phyloP scores from a whole-genome alignment of 768 basidiomycete species.

The Favolaschia claudopus region DNA sequence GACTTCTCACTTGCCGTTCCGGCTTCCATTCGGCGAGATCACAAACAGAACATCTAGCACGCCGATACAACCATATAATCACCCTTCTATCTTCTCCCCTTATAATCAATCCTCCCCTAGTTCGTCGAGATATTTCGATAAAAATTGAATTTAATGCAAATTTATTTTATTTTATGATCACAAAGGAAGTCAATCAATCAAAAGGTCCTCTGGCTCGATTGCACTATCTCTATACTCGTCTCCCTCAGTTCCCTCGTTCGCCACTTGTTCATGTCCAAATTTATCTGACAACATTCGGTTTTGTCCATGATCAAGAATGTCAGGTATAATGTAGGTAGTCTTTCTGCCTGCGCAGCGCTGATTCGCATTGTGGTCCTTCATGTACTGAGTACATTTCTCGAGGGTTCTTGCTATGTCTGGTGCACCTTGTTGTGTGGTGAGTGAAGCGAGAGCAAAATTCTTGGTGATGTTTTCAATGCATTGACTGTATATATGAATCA shows the following conservation, averaged over 20 bases:
- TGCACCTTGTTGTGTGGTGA: constrained; percentile 34
- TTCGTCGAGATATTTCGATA: background rate
- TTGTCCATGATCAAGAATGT: constrained; percentile 23
- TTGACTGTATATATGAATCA: constrained; percentile 42
- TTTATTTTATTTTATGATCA: too few species aligned
- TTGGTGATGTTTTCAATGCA: constrained; percentile 29
- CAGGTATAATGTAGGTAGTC: constrained; percentile 20
- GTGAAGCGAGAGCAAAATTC: constrained; percentile 34
- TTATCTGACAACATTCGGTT: constrained; percentile 29
- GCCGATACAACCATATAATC: too few species aligned
- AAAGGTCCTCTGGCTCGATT: too few species aligned
- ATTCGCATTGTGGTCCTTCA: constrained; percentile 23
- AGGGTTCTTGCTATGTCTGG: constrained; percentile 37
- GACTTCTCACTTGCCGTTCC: too few species aligned
- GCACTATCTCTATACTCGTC: constrained; percentile 17
- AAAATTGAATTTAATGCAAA: too few species aligned
- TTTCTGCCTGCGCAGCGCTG: constrained; percentile 13
- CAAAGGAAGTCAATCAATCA: too few species aligned
- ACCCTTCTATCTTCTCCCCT: background rate
- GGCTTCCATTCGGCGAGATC: too few species aligned
- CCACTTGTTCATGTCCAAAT: constrained; percentile 24
- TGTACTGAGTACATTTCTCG: constrained; percentile 18
- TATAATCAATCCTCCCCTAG: background rate
- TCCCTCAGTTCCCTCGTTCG: constrained; percentile 14
- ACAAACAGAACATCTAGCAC: too few species aligned